Conservation (phyloP, 1,284 basidiomycete genomes). For the Microbotryomycetes sp. region DNA sequence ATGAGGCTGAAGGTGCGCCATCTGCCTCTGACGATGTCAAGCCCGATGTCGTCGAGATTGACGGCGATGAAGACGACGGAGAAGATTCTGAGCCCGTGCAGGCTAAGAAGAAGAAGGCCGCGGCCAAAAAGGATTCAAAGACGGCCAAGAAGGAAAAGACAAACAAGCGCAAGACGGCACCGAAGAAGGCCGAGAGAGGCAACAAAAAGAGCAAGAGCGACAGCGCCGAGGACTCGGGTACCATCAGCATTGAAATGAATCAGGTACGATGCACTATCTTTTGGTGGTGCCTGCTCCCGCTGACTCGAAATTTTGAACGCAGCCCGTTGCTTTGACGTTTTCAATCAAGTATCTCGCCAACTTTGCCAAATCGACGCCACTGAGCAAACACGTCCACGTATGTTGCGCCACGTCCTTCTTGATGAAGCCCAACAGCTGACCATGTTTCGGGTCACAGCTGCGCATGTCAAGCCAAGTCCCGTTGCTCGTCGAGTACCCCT, state of each 20-base stretch:
- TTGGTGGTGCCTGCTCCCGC: no score
- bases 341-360: conserved; percentile 95
- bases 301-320: conserved; percentile 36
- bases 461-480: conserved; percentile 90
- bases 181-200: conserved; percentile 41
- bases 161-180: conserved; percentile 56
- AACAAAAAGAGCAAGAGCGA: conserved; percentile 30
- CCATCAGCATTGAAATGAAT: conserved; percentile 74
- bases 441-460: conserved; percentile 43
- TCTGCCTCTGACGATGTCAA: conserved; percentile 11
- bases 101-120: conserved; percentile 11
- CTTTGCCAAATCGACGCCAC: conserved; percentile 83
- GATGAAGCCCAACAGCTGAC: conserved; percentile 7
- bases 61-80: conserved; percentile 26
- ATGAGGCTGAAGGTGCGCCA: conserved; percentile 34
- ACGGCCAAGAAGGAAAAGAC: conserved; percentile 35
- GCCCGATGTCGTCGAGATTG: conserved; percentile 21
- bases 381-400: conserved; percentile 59
- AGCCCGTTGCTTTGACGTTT: conserved; percentile 88
- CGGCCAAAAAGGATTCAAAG: conserved; percentile 17
- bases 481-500: conserved; percentile 76
- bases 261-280: conserved; percentile 7
- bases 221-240: conserved; percentile 37
- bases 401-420: conserved; percentile 34
- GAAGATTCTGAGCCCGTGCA: conserved; percentile 18